phyloP scores from a whole-genome alignment of 352 stramenopile species.

The Phytophthora vignae region DNA sequence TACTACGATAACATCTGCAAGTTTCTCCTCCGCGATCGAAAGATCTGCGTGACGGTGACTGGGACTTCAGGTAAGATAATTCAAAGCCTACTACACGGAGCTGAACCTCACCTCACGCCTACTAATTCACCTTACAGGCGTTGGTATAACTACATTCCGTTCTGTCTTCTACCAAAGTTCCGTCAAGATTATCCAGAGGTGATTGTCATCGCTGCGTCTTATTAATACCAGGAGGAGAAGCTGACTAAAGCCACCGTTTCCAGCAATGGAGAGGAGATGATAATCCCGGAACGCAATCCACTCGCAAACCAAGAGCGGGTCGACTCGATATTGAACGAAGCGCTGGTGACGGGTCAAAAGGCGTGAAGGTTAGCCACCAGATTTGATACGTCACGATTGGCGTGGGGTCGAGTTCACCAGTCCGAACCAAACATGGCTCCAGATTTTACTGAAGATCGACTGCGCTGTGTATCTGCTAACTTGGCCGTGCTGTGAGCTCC shows the following conservation, averaged over 20 bases:
- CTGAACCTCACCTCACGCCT: not conserved
- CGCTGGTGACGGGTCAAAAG: not conserved
- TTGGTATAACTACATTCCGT: not conserved
- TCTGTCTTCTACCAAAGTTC: not conserved
- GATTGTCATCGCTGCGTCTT: not conserved
- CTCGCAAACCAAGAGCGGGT: not conserved
- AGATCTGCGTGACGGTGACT: not conserved
- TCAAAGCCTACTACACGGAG: not conserved
- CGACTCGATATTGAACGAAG: not conserved
- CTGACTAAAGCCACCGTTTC: not conserved
- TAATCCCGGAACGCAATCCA: not conserved
- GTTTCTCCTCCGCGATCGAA: not conserved
- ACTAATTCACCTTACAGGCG: not conserved
- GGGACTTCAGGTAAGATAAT: not conserved
- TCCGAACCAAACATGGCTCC: constrained; percentile 1
- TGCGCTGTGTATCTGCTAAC: too few species aligned
- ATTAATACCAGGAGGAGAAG: not conserved
- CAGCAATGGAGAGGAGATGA: not conserved
- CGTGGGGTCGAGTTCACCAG: constrained; percentile 11
- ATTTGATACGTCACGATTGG: not conserved
- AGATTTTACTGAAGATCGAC: too few species aligned
- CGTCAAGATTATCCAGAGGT: not conserved
- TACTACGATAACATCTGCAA: not conserved
- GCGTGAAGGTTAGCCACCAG: not conserved
- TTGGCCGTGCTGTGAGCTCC: too few species aligned